A percentile compares a stretch with the other conserved stretches of the same genome.
These are phyloP conservation scores for Citrus hindsii DNA, from an alignment of 345 rosid species.

Conservation along the genomic window DNA sequence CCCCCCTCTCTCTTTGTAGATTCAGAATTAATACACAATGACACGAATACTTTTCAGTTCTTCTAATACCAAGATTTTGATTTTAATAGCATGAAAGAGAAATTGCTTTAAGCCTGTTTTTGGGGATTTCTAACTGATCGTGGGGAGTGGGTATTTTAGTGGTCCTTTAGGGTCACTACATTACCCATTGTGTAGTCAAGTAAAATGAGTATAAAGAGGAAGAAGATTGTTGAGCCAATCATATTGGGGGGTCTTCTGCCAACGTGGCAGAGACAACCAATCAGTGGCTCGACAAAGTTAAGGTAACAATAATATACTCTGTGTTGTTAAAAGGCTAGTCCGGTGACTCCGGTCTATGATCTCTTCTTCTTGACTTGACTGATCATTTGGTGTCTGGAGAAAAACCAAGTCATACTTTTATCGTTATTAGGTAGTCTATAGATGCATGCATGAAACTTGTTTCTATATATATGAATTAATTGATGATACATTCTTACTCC, in stretches of 20 bases:
- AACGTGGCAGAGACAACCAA: constrained; percentile 43
- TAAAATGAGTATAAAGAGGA: neutral
- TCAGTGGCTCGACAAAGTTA: constrained; percentile 51
- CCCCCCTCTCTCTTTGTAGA: neutral
- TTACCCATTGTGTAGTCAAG: constrained; percentile 17
- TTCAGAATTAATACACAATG: neutral
- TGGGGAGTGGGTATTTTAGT: constrained; percentile 11
- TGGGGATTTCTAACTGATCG: constrained; percentile 11
- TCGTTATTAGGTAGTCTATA: no score
- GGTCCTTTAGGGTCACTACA: constrained; percentile 9
- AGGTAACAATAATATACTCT: constrained; percentile 29
- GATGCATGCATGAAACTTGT: no score
- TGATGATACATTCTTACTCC: no score
- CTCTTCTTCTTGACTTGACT: neutral
- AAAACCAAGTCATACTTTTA: neutral
- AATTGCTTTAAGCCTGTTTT: neutral
- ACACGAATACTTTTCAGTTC: neutral
- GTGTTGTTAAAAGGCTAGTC: neutral
- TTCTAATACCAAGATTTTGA: neutral
- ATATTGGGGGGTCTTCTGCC: constrained; percentile 25
- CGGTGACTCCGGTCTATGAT: no score
- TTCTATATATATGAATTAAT: no score
- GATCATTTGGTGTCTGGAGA: neutral
- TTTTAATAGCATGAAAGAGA: neutral
- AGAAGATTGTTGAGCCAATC: constrained; percentile 34